phyloP scores from a whole-genome alignment of 2,329 filamentous ascomycete species.

The Pseudogymnoascus sp. region DNA sequence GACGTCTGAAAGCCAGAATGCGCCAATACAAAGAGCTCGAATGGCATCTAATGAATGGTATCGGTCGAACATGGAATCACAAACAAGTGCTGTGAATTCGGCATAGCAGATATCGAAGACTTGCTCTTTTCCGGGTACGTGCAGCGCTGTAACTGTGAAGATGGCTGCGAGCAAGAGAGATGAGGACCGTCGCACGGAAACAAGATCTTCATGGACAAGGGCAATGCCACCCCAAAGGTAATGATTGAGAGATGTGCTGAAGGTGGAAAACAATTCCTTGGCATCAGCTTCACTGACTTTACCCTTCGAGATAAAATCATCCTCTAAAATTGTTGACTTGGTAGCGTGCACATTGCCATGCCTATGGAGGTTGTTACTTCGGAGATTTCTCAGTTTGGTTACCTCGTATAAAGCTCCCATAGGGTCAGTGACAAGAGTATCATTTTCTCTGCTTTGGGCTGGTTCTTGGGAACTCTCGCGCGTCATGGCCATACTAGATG shows the following conservation, averaged over 20 bases:
- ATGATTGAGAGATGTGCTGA: constrained; percentile 42
- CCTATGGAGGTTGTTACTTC: constrained; percentile 29
- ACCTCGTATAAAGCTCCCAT: constrained; percentile 49
- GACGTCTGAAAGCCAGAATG: constrained; percentile 54
- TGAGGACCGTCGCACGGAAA: constrained; percentile 46
- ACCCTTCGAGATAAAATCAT: constrained; percentile 45
- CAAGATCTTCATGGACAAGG: constrained; percentile 40
- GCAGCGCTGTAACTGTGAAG: constrained; percentile 51
- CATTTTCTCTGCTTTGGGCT: constrained; percentile 28
- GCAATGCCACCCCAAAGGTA: constrained; percentile 46
- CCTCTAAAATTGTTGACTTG: constrained; percentile 26
- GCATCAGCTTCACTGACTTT: constrained; percentile 39
- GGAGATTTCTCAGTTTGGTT: constrained; percentile 39
- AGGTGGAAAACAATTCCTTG: constrained; percentile 40
- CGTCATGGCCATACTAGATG: constrained; percentile 36
- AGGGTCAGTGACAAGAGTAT: constrained; percentile 27
- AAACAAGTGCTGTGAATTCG: constrained; percentile 50
- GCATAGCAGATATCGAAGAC: constrained; percentile 49
- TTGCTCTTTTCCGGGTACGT: constrained; percentile 46
- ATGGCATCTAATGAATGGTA: constrained; percentile 52
- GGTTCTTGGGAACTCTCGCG: constrained; percentile 33
- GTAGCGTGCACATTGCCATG: constrained; percentile 27
- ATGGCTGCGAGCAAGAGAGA: constrained; percentile 49
- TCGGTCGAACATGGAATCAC: constrained; percentile 49
- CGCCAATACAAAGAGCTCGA: constrained; percentile 52